Conservation (phyloP, 169 alveolate genomes). For the Eimeria zaria region DNA sequence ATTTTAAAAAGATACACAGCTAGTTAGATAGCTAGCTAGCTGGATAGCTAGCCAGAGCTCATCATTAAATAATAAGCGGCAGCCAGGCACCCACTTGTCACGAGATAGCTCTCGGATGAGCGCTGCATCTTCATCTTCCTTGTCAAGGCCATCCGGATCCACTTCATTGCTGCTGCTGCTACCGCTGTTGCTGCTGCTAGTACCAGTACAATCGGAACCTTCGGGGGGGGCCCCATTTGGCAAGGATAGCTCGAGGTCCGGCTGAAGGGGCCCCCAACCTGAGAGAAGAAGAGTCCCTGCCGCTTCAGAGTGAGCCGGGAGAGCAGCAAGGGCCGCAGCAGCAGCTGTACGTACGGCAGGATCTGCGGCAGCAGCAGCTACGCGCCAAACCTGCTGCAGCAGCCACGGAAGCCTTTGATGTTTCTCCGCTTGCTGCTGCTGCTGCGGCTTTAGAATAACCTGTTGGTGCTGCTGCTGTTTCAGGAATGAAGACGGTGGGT, state of each 20-base stretch:
- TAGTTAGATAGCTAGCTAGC: not conserved
- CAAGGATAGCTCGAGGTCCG: constrained; percentile 2
- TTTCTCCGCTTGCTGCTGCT: not conserved
- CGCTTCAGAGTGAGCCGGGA: not conserved
- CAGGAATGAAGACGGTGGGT: constrained; percentile 2
- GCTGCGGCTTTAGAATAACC: not conserved
- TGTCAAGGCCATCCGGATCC: not conserved
- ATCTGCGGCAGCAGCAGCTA: constrained; percentile 26
- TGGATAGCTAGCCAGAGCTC: not conserved
- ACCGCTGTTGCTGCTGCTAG: not conserved
- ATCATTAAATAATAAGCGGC: no score
- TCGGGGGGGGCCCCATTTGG: not conserved
- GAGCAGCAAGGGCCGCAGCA: constrained; percentile 37
- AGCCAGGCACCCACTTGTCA: not conserved
- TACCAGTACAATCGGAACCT: not conserved
- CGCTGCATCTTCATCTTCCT: not conserved
- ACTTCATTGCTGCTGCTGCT: no score
- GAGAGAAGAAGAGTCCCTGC: not conserved
- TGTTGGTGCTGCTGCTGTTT: not conserved
- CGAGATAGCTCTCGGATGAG: not conserved
- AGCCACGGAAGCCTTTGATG: constrained; percentile 25
- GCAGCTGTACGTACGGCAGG: constrained; percentile 20
- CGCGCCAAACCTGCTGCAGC: constrained; percentile 2
- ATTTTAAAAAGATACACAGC: not conserved
- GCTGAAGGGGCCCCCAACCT: constrained; percentile 24